A percentile compares a stretch with the other conserved stretches of the same genome.
Conservation (phyloP, 768 basidiomycete species). For the Brasilioporus rufonigricans region DNA sequence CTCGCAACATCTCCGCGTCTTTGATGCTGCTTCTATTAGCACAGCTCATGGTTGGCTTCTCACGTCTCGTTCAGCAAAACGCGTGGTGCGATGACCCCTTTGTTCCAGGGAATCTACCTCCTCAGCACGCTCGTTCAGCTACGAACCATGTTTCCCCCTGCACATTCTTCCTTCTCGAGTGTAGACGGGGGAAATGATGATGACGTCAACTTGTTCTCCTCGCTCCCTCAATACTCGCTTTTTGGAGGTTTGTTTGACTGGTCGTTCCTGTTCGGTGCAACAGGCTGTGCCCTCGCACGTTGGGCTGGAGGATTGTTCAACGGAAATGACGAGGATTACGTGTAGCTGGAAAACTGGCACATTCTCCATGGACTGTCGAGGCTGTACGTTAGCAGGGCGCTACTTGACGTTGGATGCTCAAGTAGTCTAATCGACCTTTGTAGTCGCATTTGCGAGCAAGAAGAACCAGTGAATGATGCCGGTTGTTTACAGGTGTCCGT, state of each 20-base stretch:
- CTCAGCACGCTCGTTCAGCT: constrained; percentile 82
- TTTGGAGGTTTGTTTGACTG: constrained; percentile 76
- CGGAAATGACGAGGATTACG: constrained; percentile 15
- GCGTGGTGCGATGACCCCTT: not conserved
- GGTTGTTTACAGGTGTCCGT: not conserved
- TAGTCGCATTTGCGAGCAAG: not conserved
- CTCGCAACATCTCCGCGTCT: constrained; percentile 67
- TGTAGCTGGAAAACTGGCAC: constrained; percentile 1
- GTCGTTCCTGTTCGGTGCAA: constrained; percentile 64
- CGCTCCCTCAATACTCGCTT: constrained; percentile 69
- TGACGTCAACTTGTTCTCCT: constrained; percentile 58
- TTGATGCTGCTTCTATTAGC: constrained; percentile 75
- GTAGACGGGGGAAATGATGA: constrained; percentile 5
- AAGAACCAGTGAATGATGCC: not conserved
- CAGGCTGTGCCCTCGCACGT: constrained; percentile 41
- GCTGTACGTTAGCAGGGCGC: constrained; percentile 5
- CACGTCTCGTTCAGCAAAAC: constrained; percentile 5
- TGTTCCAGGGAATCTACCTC: constrained; percentile 70
- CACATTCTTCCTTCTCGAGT: constrained; percentile 25
- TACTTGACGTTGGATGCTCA: not conserved
- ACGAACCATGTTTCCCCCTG: constrained; percentile 73
- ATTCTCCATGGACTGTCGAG: not conserved
- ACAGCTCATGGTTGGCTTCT: constrained; percentile 69
- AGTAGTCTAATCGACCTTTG: not conserved
- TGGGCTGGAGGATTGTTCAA: constrained; percentile 49